Evolutionary conservation across 1,284 basidiomycete species (phyloP).

Genomic region (Phellopilus nigrolimitatus): DNA sequence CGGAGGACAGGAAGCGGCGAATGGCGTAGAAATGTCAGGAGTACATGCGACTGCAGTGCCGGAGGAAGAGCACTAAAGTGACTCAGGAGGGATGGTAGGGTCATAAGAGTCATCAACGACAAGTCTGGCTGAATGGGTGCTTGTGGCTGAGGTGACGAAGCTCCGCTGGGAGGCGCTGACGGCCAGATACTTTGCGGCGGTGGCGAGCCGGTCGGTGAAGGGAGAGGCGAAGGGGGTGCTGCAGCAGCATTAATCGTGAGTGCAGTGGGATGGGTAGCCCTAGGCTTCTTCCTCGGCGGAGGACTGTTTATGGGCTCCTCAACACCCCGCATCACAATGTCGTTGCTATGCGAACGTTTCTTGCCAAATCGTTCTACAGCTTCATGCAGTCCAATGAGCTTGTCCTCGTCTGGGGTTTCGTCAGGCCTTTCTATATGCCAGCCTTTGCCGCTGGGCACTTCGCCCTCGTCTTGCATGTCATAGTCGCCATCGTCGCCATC

Average conservation of each 20-base stretch:
- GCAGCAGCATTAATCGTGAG: constrained; percentile 57
- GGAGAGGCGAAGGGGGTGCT: constrained; percentile 75
- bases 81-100: constrained; percentile 69
- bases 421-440: constrained; percentile 71
- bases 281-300: constrained; percentile 73
- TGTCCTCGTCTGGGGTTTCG: constrained; percentile 44
- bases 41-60: constrained; percentile 76
- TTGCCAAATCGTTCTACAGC: constrained; percentile 77
- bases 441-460: constrained; percentile 57
- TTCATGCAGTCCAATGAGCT: constrained; percentile 61
- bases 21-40: constrained; percentile 78
- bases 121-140: constrained; percentile 75
- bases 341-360: constrained; percentile 65
- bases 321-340: constrained; percentile 74
- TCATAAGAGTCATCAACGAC: constrained; percentile 70
- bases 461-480: constrained; percentile 67
- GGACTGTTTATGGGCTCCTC: constrained; percentile 53
- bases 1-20: constrained; percentile 81
- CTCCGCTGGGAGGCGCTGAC: constrained; percentile 68
- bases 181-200: constrained; percentile 69
- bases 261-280: constrained; percentile 51
- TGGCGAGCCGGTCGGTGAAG: constrained; percentile 77
- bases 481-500: constrained; percentile 59
- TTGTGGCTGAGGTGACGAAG: constrained; percentile 61
- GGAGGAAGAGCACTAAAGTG: constrained; percentile 72